Evolutionary conservation across 768 basidiomycete species (phyloP).

Genomic region (Rhodocollybia butyracea): DNA sequence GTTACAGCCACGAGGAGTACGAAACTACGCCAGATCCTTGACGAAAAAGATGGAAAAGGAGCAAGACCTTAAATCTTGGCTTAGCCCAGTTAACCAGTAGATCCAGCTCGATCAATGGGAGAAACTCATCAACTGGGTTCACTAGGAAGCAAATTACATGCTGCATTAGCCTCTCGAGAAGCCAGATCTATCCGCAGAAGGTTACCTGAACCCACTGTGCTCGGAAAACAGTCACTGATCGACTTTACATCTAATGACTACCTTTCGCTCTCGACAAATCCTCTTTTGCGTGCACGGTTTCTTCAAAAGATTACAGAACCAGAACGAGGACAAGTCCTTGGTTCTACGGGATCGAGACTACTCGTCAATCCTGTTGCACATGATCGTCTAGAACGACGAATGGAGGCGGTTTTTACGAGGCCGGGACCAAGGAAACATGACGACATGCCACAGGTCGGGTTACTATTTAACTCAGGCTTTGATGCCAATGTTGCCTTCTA

Average conservation of each 20-base stretch:
- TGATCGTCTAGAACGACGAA: slow-evolving; percentile 64
- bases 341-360: slow-evolving; percentile 85
- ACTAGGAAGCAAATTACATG: background rate
- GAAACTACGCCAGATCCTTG: background rate
- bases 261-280: slow-evolving; percentile 71
- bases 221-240: slow-evolving; percentile 29
- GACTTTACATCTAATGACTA: slow-evolving; percentile 95
- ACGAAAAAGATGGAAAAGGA: background rate
- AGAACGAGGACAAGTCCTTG: slow-evolving; percentile 54
- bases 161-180: slow-evolving; percentile 61
- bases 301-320: slow-evolving; percentile 46
- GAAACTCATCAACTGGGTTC: background rate
- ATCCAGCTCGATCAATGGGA: background rate
- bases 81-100: too few species aligned
- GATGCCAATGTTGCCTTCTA: slow-evolving; percentile 92
- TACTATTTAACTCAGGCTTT: slow-evolving; percentile 91
- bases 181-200: slow-evolving; percentile 65
- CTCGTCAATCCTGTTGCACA: slow-evolving; percentile 77
- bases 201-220: slow-evolving; percentile 53
- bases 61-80: too few species aligned
- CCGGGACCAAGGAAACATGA: slow-evolving; percentile 13
- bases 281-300: slow-evolving; percentile 53
- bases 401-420: slow-evolving; percentile 59
- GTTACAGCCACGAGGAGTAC: background rate
- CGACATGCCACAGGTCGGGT: slow-evolving; percentile 36